These are phyloP conservation scores for Myxozyma melibiosi DNA, from an alignment of 805 yeast species.

Conservation along the genomic window DNA sequence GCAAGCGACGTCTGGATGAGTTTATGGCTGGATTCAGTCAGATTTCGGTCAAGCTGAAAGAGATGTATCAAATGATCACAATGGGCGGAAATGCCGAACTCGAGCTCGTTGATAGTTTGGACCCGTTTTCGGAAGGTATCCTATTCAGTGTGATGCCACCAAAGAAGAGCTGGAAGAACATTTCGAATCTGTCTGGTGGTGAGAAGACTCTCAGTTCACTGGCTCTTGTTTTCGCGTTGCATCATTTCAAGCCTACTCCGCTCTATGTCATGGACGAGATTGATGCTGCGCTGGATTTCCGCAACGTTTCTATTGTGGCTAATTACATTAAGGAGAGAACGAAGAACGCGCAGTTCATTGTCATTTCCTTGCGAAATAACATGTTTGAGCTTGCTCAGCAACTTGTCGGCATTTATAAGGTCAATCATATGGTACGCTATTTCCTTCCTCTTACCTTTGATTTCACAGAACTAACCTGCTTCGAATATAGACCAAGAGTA, in stretches of 20 bases:
- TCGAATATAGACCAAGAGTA: slow-evolving; percentile 27
- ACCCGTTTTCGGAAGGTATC: slow-evolving; percentile 98
- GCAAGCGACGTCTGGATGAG: slow-evolving; percentile 75
- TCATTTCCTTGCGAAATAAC: slow-evolving; percentile 90
- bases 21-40: slow-evolving; percentile 90
- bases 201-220: slow-evolving; percentile 94
- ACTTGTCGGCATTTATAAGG: slow-evolving; percentile 93
- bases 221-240: slow-evolving; percentile 94
- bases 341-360: slow-evolving; percentile 93
- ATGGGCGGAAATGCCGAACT: slow-evolving; percentile 99
- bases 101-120: slow-evolving; percentile 91
- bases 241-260: slow-evolving; percentile 95
- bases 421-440: slow-evolving; percentile 62
- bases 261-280: slow-evolving; percentile 98
- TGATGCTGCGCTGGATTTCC: slow-evolving; percentile 96
- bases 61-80: slow-evolving; percentile 97
- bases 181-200: slow-evolving; percentile 94
- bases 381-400: slow-evolving; percentile 97
- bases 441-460: neutral
- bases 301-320: slow-evolving; percentile 96
- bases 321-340: slow-evolving; percentile 95
- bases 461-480: neutral
- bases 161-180: slow-evolving; percentile 95
- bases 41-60: slow-evolving; percentile 85
- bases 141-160: slow-evolving; percentile 99